Conservation (phyloP, 805 yeast species). For the Wickerhamomyces canadensis region DNA sequence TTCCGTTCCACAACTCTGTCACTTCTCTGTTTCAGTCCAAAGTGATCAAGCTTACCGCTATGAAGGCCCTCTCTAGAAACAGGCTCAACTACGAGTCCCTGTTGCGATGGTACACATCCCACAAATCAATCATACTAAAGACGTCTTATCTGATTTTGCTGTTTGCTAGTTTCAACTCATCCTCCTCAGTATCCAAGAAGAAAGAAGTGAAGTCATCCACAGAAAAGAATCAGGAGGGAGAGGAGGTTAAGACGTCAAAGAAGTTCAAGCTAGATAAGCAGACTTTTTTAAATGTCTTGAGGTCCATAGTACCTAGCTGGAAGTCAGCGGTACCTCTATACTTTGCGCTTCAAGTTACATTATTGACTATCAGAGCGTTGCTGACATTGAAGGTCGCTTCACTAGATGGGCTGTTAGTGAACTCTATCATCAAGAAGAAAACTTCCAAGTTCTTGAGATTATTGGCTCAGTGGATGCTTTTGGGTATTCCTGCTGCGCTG, state of each 20-base stretch:
- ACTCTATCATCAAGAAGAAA: constrained; percentile 67
- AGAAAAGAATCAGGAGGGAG: not conserved
- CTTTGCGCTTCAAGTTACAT: constrained; percentile 22
- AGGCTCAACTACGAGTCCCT: not conserved
- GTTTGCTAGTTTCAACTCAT: constrained; percentile 20
- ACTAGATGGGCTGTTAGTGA: constrained; percentile 80
- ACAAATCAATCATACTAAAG: constrained; percentile 22
- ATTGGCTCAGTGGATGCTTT: constrained; percentile 69
- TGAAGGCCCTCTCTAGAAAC: too few species aligned
- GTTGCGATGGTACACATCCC: constrained; percentile 20
- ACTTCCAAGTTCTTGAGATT: constrained; percentile 59
- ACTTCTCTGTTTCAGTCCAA: too few species aligned
- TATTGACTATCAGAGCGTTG: constrained; percentile 63
- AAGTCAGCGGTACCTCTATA: constrained; percentile 20
- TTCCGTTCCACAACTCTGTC: too few species aligned
- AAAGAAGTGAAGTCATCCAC: not conserved
- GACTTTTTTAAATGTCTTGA: constrained; percentile 10
- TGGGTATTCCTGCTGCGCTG: constrained; percentile 83
- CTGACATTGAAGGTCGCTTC: constrained; percentile 79
- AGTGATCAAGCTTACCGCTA: too few species aligned
- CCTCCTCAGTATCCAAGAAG: constrained; percentile 1
- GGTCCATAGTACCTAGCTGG: constrained; percentile 19
- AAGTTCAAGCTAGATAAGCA: constrained; percentile 8
- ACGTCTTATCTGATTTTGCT: constrained; percentile 22
- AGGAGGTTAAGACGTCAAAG: not conserved